A percentile compares a stretch with the other conserved stretches of the same genome.
phyloP scores from a whole-genome alignment of 139 green algal genomes.

The Closterium sp. region DNA sequence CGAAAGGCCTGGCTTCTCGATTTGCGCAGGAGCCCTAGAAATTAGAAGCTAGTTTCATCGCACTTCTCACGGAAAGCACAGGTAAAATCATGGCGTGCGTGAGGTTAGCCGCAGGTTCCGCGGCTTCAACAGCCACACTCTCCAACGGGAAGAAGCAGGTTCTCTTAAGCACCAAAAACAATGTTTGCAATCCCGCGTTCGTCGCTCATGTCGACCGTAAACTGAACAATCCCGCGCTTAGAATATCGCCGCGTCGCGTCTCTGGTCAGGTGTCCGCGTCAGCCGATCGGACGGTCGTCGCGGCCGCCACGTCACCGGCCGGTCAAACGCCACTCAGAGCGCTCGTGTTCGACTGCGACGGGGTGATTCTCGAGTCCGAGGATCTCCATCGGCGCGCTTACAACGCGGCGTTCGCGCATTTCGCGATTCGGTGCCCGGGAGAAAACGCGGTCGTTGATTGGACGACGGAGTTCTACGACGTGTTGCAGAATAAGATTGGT shows the following conservation, averaged over 20 bases:
- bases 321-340: constrained; percentile 30
- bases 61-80: too few relatives aligned
- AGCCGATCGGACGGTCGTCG: background rate
- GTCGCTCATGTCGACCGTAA: background rate
- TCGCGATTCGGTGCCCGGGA: constrained; percentile 60
- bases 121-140: background rate
- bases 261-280: background rate
- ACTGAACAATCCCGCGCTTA: background rate
- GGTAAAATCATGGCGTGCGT: background rate
- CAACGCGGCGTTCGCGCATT: constrained; percentile 85
- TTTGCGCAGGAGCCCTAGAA: too few relatives aligned
- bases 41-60: too few relatives aligned
- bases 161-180: background rate
- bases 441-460: constrained; percentile 59
- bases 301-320: background rate
- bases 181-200: background rate
- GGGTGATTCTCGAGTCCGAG: constrained; percentile 89
- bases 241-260: background rate
- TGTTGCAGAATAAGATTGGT: constrained; percentile 78
- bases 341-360: constrained; percentile 82
- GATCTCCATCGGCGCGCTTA: constrained; percentile 87
- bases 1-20: too few relatives aligned
- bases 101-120: background rate
- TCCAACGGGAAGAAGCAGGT: background rate
- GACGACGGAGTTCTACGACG: constrained; percentile 82